Base-by-base conservation (phyloP, 768 basidiomycete species). In the Suillus ampliporus region DNA sequence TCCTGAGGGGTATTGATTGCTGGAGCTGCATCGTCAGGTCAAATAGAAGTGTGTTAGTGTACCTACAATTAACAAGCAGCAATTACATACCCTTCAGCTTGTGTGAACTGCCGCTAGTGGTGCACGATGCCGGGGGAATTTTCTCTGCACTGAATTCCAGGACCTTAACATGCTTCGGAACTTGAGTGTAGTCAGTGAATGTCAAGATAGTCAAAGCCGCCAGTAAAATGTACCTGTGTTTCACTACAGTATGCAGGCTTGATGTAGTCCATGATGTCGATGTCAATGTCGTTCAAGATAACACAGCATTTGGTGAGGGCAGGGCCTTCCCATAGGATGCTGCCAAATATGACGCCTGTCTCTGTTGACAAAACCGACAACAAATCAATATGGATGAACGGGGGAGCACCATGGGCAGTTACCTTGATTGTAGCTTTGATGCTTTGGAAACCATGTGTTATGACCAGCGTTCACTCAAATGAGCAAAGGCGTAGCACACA, bases 361-460 rank as follows among this genome's bases (percentile, higher is more conserved):
- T 99, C 97, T 0, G 97, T 99, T 21, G 94, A 97, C 0, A 96
- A 96, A 2, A 97, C 88, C 80, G 82, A 56, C 11, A 40, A 26
- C 28, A 31, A 46, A 58, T 23, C 11, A 54, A 26, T 17, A 61
- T 26, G 37, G 37, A 38, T 9, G 35, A 13, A 23, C 34, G 34
- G 34, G 31, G 28, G 40, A 2, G 37, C 52, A 14, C 7, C 9
- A 40, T 8, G 21, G 2, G 47, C 26, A 68, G 35, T 23, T 57
- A 83, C 92, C 81, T 99, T 99, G 80, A 99, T 96, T 2, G 97
- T 98, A n/a, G 96, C 95, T 75, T 97, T 98, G 80, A 99, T 94
- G 73, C 90, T 95, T 77, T 97, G 97, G 91, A 99, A 99, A n/a
- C 93, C 92, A 70, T 99, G 95, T n/a, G n/a, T n/a, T n/a, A n/a